Evolutionary conservation across 2,329 filamentous ascomycete genomes (phyloP).

Genomic region (Aspergillus sp.): DNA sequence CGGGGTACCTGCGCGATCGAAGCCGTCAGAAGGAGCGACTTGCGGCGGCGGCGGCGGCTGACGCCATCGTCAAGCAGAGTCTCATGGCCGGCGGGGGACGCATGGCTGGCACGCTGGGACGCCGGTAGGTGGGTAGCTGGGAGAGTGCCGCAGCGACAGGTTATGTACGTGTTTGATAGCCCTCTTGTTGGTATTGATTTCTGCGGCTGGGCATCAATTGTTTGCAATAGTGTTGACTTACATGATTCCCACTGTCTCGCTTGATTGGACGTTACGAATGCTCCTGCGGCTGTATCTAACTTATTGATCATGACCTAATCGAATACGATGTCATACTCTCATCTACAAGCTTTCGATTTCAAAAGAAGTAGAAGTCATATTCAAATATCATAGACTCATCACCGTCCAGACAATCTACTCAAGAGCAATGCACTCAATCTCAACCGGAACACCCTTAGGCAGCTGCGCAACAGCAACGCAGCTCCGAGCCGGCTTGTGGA

Average conservation of each 20-base stretch:
- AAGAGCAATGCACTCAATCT: slow-evolving; percentile 65
- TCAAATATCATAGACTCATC: neutral
- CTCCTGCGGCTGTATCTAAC: neutral
- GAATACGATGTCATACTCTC: neutral
- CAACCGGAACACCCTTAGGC: slow-evolving; percentile 63
- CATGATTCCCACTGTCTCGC: slow-evolving; percentile 14
- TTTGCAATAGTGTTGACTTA: slow-evolving; percentile 1
- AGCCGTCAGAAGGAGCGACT: slow-evolving; percentile 92
- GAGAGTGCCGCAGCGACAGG: no score
- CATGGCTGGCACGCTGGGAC: slow-evolving; percentile 48
- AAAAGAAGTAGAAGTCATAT: no score
- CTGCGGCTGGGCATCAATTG: slow-evolving; percentile 2
- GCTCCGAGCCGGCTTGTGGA: slow-evolving; percentile 61
- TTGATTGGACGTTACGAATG: slow-evolving; percentile 1
- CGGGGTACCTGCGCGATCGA: slow-evolving; percentile 81
- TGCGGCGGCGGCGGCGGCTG: slow-evolving; percentile 83
- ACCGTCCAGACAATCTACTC: slow-evolving; percentile 27
- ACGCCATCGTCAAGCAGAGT: slow-evolving; percentile 92
- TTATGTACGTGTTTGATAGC: slow-evolving; percentile 5
- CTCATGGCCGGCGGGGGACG: slow-evolving; percentile 61
- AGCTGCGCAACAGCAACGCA: slow-evolving; percentile 64
- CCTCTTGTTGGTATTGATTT: slow-evolving; percentile 5
- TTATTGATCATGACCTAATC: neutral
- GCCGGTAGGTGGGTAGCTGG: slow-evolving; percentile 20
- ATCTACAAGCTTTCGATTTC: no score